A percentile compares a stretch with the other conserved stretches of the same genome.
Conservation (phyloP, 202 grass and related monocot genomes). For the Brachypodium distachyon region DNA sequence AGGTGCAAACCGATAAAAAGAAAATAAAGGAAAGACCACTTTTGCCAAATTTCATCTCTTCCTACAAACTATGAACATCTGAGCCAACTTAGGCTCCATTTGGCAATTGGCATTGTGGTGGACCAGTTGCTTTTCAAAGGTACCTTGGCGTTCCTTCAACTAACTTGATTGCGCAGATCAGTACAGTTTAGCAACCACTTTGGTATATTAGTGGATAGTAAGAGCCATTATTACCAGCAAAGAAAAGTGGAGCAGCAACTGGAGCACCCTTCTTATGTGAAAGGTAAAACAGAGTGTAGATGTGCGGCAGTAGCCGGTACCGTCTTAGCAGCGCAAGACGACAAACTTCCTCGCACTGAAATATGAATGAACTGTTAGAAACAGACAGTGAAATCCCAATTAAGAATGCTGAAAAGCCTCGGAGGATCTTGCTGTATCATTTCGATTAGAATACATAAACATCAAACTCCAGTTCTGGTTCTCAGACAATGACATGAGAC, state of each 20-base stretch:
- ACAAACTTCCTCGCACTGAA: conserved; percentile 89
- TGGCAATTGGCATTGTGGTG: too few relatives aligned
- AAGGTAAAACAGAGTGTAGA: conserved; percentile 88
- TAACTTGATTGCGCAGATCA: neutral
- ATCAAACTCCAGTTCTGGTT: neutral
- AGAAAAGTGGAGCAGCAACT: conserved; percentile 75
- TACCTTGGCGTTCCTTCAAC: too few relatives aligned
- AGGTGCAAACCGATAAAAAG: neutral
- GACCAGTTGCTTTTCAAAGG: too few relatives aligned
- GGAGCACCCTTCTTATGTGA: conserved; percentile 68
- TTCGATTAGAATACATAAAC: neutral
- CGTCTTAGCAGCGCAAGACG: conserved; percentile 86
- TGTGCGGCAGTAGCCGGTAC: conserved; percentile 69
- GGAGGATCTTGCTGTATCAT: neutral
- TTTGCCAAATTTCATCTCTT: neutral
- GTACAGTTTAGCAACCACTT: neutral
- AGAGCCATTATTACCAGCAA: conserved; percentile 54
- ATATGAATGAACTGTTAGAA: conserved; percentile 23
- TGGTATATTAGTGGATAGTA: neutral
- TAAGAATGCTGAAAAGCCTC: neutral
- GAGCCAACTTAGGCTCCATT: neutral
- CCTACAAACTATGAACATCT: conserved; percentile 3
- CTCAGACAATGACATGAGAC: neutral
- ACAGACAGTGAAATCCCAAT: neutral
- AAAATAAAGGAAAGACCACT: too few relatives aligned